A percentile compares a stretch with the other conserved stretches of the same genome.
These are phyloP conservation scores for Chloranthus sessilifolius DNA, from an alignment of 164 flowering plant species.

Conservation along the genomic window DNA sequence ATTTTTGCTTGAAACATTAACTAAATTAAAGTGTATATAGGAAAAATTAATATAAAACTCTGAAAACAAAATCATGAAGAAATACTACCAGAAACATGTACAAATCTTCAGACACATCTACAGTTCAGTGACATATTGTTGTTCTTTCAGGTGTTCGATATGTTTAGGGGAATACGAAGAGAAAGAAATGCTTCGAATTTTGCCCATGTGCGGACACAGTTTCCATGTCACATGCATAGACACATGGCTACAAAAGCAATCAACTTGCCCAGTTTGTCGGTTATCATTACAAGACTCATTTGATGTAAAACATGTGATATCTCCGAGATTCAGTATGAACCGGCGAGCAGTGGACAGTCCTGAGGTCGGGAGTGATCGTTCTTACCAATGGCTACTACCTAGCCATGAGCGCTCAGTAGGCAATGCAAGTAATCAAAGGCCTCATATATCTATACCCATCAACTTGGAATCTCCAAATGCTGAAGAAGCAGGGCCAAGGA, in stretches of 20 bases:
- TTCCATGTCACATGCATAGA: slow-evolving; percentile 80
- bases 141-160: slow-evolving; percentile 58
- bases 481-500: too few relatives aligned
- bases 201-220: slow-evolving; percentile 77
- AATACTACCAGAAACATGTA: background rate
- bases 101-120: too few relatives aligned
- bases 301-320: slow-evolving; percentile 22
- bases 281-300: slow-evolving; percentile 43
- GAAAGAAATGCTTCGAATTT: slow-evolving; percentile 59
- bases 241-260: slow-evolving; percentile 60
- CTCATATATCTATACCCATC: slow-evolving; percentile 13
- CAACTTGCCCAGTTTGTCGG: slow-evolving; percentile 85
- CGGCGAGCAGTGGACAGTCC: slow-evolving; percentile 22
- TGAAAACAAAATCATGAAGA: background rate
- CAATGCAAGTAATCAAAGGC: slow-evolving; percentile 21
- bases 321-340: slow-evolving; percentile 14
- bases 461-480: slow-evolving; percentile 19
- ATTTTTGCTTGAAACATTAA: too few relatives aligned
- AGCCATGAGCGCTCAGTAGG: slow-evolving; percentile 19
- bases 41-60: background rate
- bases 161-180: slow-evolving; percentile 79
- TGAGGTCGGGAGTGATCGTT: slow-evolving; percentile 26
- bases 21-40: background rate
- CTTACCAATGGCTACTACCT: slow-evolving; percentile 43
- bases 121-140: too few relatives aligned